phyloP scores from a whole-genome alignment of 768 basidiomycete genomes.

The Suillus americanus region DNA sequence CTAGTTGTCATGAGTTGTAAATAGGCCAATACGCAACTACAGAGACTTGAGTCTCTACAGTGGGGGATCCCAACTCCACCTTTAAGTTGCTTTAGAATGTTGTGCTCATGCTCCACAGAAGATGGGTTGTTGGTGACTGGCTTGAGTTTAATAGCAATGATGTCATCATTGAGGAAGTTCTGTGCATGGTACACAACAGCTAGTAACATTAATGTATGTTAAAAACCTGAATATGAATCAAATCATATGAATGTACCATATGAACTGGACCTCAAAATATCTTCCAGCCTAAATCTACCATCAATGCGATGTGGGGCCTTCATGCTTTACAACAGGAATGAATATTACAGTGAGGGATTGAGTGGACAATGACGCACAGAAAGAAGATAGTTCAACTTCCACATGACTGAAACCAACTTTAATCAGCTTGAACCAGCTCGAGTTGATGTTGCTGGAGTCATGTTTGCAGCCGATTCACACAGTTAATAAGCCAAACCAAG shows the following conservation, averaged over 20 bases:
- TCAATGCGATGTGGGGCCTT: background rate
- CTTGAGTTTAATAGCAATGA: no score
- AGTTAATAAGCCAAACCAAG: background rate
- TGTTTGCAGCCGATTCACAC: background rate
- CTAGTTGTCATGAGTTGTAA: no score
- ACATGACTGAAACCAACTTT: background rate
- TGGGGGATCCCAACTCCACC: no score
- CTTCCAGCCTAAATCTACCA: background rate
- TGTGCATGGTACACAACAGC: background rate
- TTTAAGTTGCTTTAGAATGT: no score
- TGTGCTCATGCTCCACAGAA: no score
- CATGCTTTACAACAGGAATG: background rate
- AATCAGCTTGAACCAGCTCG: background rate
- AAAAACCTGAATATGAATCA: background rate
- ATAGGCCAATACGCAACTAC: no score
- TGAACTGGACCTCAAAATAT: background rate
- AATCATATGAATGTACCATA: background rate
- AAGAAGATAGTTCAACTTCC: no score
- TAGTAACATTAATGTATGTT: background rate
- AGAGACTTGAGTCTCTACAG: no score
- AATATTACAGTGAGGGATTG: no score
- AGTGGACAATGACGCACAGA: no score
- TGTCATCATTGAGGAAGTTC: no score
- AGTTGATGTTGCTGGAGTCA: background rate
- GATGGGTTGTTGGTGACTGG: no score